Conservation (phyloP, 768 basidiomycete species). For the Termitomyces titanicus region DNA sequence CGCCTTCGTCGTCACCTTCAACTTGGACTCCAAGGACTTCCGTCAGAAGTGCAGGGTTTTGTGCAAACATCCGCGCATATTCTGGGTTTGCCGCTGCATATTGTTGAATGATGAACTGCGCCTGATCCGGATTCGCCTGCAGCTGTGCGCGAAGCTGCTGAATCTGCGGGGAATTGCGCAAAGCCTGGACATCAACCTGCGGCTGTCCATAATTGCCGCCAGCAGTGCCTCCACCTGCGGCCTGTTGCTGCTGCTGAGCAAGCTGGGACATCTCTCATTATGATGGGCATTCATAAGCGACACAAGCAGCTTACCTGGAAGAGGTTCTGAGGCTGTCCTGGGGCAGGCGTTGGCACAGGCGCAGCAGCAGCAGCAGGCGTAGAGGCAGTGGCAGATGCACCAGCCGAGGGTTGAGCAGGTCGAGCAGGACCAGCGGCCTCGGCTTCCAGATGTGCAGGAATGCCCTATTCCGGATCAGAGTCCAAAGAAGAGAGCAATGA, state of each 20-base stretch:
- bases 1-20: conserved; percentile 41
- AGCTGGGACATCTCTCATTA: conserved; percentile 36
- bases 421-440: conserved; percentile 37
- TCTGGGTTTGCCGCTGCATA: conserved; percentile 71
- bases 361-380: no score
- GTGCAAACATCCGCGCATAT: conserved; percentile 62
- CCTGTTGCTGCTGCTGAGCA: conserved; percentile 69
- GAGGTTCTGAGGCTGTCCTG: conserved; percentile 70
- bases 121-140: conserved; percentile 67
- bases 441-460: conserved; percentile 64
- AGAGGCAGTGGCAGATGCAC: conserved; percentile 31
- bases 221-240: conserved; percentile 34
- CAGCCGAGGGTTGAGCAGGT: conserved; percentile 32
- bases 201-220: conserved; percentile 25
- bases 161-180: conserved; percentile 64
- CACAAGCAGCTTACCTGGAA: conserved; percentile 60
- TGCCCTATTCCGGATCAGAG: conserved; percentile 51
- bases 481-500: background rate
- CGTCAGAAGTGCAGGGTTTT: conserved; percentile 69
- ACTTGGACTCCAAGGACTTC: conserved; percentile 55
- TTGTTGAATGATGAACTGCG: conserved; percentile 84
- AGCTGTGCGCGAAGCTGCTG: conserved; percentile 71
- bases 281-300: background rate
- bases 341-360: conserved; percentile 22
- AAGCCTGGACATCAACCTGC: conserved; percentile 42